phyloP scores from a whole-genome alignment of 164 flowering plant genomes.

The Aristolochia californica region DNA sequence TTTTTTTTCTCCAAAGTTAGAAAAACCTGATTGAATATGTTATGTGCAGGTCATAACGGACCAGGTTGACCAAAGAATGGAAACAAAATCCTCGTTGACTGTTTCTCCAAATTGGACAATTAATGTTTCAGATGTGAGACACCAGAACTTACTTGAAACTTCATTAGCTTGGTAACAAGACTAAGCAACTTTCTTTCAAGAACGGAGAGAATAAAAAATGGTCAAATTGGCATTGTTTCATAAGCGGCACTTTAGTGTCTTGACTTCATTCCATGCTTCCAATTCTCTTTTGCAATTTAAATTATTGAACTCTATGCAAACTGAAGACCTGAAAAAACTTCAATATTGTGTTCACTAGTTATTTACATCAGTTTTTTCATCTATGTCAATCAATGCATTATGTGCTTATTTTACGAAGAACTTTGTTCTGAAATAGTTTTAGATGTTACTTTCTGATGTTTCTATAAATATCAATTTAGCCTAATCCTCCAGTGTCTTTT shows the following conservation, averaged over 20 bases:
- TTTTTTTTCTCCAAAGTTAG: too few relatives aligned
- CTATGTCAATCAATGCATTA: too few relatives aligned
- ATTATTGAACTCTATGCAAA: neutral
- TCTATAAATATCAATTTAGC: neutral
- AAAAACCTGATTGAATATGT: too few relatives aligned
- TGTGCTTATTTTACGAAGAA: neutral
- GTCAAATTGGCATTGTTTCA: neutral
- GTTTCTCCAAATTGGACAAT: slow-evolving; percentile 35
- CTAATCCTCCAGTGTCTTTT: neutral
- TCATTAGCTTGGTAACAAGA: neutral
- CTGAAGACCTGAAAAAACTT: too few relatives aligned
- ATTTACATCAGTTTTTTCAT: too few relatives aligned
- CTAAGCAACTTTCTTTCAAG: neutral
- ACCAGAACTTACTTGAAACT: neutral
- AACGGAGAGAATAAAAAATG: neutral
- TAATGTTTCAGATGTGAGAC: slow-evolving; percentile 48
- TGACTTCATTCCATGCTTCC: neutral
- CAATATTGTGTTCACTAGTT: too few relatives aligned
- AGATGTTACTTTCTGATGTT: neutral
- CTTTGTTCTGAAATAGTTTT: neutral
- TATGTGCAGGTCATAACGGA: slow-evolving; percentile 30
- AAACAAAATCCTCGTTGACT: slow-evolving; percentile 13
- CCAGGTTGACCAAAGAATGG: slow-evolving; percentile 18
- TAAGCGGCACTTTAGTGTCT: neutral
- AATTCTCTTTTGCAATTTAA: neutral